phyloP scores from a whole-genome alignment of 1,139 yeast species.

The Protomyces pachydermus region DNA sequence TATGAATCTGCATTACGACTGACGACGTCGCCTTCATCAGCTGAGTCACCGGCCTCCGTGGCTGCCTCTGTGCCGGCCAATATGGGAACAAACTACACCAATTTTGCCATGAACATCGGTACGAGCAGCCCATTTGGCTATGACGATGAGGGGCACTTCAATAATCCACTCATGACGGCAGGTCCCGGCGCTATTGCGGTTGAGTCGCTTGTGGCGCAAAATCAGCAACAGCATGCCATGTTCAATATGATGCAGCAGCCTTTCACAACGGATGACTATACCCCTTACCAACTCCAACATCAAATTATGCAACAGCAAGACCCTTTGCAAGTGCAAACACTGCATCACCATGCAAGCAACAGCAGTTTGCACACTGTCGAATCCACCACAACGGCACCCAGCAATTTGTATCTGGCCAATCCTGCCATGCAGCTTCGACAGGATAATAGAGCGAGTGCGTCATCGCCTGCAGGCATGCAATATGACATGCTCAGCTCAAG shows the following conservation, averaged over 20 bases:
- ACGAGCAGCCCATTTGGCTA: not conserved
- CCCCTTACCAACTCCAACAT: not conserved
- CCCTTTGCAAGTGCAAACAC: not conserved
- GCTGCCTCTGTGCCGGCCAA: not conserved
- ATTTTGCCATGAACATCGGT: not conserved
- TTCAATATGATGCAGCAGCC: not conserved
- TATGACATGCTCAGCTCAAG: not conserved
- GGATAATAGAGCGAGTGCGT: not conserved
- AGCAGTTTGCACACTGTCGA: not conserved
- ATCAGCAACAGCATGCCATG: not conserved
- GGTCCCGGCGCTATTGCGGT: not conserved
- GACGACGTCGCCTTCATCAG: not conserved
- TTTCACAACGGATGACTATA: not conserved
- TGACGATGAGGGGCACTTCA: not conserved
- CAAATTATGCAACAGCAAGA: not conserved
- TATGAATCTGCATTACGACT: not conserved
- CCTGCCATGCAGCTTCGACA: not conserved
- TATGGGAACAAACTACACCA: not conserved
- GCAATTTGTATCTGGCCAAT: not conserved
- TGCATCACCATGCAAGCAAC: not conserved
- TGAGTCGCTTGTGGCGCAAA: not conserved
- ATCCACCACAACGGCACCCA: not conserved
- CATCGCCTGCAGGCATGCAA: not conserved
- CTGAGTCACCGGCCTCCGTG: not conserved
- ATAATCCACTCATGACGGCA: not conserved